phyloP scores from a whole-genome alignment of 441 rosid genomes.

The Monsonia emarginata region DNA sequence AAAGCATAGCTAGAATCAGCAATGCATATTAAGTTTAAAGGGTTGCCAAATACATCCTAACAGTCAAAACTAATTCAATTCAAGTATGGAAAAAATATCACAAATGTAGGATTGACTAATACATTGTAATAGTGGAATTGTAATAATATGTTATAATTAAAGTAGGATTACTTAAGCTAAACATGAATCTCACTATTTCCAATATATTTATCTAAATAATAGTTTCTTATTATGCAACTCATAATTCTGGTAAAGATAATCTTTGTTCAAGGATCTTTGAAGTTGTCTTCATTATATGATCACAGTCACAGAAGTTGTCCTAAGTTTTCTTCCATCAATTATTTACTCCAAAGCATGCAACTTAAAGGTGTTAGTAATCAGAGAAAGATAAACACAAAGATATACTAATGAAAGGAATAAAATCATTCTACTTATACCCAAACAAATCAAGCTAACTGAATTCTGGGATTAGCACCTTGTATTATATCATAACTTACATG shows the following conservation, averaged over 20 bases:
- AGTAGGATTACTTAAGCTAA: background rate
- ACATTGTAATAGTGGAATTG: too few relatives aligned
- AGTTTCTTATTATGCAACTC: conserved; percentile 1
- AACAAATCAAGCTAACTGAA: background rate
- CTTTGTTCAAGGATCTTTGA: background rate
- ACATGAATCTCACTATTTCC: background rate
- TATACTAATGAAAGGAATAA: background rate
- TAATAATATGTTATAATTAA: background rate
- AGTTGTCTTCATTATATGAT: background rate
- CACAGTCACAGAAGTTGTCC: background rate
- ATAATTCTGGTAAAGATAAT: background rate
- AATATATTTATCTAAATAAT: background rate
- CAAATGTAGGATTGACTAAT: too few relatives aligned
- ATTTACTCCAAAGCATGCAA: background rate
- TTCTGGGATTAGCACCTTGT: too few relatives aligned
- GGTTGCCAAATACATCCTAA: too few relatives aligned
- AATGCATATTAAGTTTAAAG: too few relatives aligned
- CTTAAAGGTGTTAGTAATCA: background rate
- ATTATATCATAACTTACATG: background rate
- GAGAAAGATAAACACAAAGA: background rate
- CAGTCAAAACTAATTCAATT: too few relatives aligned
- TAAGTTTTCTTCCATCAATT: background rate
- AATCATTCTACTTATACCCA: background rate
- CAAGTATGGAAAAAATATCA: too few relatives aligned
- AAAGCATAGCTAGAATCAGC: too few relatives aligned